These are phyloP conservation scores for Sistotremastrum niveocremeum DNA, from an alignment of 768 basidiomycete genomes.

Conservation along the genomic window DNA sequence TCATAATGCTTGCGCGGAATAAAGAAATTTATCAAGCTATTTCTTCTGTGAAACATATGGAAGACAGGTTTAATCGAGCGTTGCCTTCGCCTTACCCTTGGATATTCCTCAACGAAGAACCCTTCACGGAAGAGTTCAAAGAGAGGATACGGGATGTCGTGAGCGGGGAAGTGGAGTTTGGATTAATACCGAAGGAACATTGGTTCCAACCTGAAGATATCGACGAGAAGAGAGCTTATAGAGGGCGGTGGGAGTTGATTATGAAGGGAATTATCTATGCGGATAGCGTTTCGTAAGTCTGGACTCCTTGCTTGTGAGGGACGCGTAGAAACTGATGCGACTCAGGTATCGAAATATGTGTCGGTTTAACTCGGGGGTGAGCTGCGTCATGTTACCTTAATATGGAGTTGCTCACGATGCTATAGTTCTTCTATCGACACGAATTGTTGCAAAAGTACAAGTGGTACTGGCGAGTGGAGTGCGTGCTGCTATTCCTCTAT, in stretches of 20 bases:
- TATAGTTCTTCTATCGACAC: slow-evolving; percentile 42
- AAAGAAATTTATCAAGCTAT: slow-evolving; percentile 45
- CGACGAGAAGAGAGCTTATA: slow-evolving; percentile 47
- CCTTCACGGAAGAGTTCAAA: slow-evolving; percentile 67
- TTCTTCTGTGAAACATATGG: slow-evolving; percentile 58
- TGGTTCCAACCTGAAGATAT: slow-evolving; percentile 68
- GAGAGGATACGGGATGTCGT: slow-evolving; percentile 34
- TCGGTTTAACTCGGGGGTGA: slow-evolving; percentile 55
- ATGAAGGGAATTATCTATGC: slow-evolving; percentile 46
- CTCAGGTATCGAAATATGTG: slow-evolving; percentile 66
- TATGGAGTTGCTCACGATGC: slow-evolving; percentile 4
- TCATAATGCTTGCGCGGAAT: slow-evolving; percentile 58
- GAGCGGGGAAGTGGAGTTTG: slow-evolving; percentile 33
- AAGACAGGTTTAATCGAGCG: slow-evolving; percentile 75
- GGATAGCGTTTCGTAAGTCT: slow-evolving; percentile 32
- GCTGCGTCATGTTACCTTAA: slow-evolving; percentile 7
- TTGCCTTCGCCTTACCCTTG: slow-evolving; percentile 59
- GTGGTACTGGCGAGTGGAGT: slow-evolving; percentile 55
- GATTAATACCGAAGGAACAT: slow-evolving; percentile 41
- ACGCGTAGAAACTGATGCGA: not conserved
- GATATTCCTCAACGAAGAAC: slow-evolving; percentile 78
- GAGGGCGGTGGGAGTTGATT: slow-evolving; percentile 38
- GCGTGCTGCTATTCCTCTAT: slow-evolving; percentile 8
- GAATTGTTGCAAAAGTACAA: slow-evolving; percentile 37
- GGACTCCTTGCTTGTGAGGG: not conserved